Evolutionary conservation across 2,329 filamentous ascomycete genomes (phyloP).

Genomic region (Fusarium euwallaceae): DNA sequence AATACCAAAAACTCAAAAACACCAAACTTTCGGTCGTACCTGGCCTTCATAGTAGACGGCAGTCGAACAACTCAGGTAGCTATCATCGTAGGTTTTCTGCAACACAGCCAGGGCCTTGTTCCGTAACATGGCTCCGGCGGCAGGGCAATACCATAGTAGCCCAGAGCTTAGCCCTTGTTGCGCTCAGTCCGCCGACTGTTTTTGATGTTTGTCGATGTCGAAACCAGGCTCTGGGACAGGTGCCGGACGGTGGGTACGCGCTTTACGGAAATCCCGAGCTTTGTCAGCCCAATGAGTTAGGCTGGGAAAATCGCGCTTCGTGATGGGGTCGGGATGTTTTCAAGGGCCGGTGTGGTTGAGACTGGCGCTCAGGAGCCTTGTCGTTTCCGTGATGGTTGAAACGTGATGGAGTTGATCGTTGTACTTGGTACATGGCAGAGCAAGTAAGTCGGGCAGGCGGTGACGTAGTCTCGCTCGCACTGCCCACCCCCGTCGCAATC

Average conservation of each 20-base stretch:
- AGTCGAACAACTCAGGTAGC: slow-evolving; percentile 93
- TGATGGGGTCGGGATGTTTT: not conserved
- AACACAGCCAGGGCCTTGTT: slow-evolving; percentile 75
- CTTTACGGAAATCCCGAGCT: slow-evolving; percentile 6
- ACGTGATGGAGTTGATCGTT: slow-evolving; percentile 37
- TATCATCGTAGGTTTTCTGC: slow-evolving; percentile 98
- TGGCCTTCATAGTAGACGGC: slow-evolving; percentile 96
- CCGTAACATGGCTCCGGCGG: slow-evolving; percentile 62
- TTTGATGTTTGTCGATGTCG: slow-evolving; percentile 4
- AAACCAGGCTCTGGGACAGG: slow-evolving; percentile 13
- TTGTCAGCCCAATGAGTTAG: slow-evolving; percentile 7
- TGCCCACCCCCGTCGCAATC: slow-evolving; percentile 35
- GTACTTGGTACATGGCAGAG: slow-evolving; percentile 32
- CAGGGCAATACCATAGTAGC: slow-evolving; percentile 46
- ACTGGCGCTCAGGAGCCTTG: slow-evolving; percentile 5
- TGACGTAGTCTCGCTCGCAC: slow-evolving; percentile 47
- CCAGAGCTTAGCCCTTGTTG: slow-evolving; percentile 35
- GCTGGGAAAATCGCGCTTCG: not conserved
- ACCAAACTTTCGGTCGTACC: slow-evolving; percentile 62
- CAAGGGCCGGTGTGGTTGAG: slow-evolving; percentile 3
- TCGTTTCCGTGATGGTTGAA: slow-evolving; percentile 27
- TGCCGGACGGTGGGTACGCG: slow-evolving; percentile 13
- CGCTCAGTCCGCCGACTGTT: slow-evolving; percentile 35
- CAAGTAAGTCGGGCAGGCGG: slow-evolving; percentile 37
- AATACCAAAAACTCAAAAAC: not conserved